phyloP scores from a whole-genome alignment of 2,329 filamentous ascomycete genomes.

The Colletotrichum sp. region DNA sequence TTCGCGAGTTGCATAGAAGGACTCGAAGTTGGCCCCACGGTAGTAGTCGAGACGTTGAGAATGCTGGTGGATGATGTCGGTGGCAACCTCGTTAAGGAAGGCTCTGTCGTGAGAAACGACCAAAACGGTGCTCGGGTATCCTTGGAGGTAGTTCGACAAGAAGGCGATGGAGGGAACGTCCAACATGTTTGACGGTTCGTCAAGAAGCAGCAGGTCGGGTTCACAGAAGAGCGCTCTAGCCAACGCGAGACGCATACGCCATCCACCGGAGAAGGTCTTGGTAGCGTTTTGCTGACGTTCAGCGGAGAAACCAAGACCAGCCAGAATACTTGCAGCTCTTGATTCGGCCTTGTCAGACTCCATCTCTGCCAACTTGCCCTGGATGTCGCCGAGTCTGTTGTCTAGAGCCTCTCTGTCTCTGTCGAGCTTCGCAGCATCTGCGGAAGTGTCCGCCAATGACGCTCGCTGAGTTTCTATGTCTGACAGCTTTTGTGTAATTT shows the following conservation, averaged over 20 bases:
- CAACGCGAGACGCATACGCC: slow-evolving; percentile 96
- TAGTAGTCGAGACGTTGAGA: slow-evolving; percentile 98
- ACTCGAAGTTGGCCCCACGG: slow-evolving; percentile 94
- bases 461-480: slow-evolving; percentile 79
- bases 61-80: slow-evolving; percentile 98
- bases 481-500: slow-evolving; percentile 78
- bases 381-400: slow-evolving; percentile 87
- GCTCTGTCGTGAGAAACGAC: slow-evolving; percentile 99
- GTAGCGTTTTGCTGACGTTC: slow-evolving; percentile 93
- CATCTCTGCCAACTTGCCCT: slow-evolving; percentile 94
- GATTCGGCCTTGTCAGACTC: slow-evolving; percentile 98
- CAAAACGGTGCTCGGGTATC: slow-evolving; percentile 91
- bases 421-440: slow-evolving; percentile 84
- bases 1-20: slow-evolving; percentile 96
- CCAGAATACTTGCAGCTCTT: slow-evolving; percentile 91
- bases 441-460: slow-evolving; percentile 87
- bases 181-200: slow-evolving; percentile 99
- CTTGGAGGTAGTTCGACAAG: slow-evolving; percentile 92
- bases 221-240: slow-evolving; percentile 97
- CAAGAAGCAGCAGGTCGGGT: slow-evolving; percentile 91
- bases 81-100: slow-evolving; percentile 98
- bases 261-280: slow-evolving; percentile 98
- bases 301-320: slow-evolving; percentile 93
- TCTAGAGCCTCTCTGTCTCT: slow-evolving; percentile 89
- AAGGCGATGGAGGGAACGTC: slow-evolving; percentile 99